A percentile compares a stretch with the other conserved stretches of the same genome.
These are phyloP conservation scores for Allium sativum DNA, from an alignment of 106 monocot genomes.

Conservation along the genomic window DNA sequence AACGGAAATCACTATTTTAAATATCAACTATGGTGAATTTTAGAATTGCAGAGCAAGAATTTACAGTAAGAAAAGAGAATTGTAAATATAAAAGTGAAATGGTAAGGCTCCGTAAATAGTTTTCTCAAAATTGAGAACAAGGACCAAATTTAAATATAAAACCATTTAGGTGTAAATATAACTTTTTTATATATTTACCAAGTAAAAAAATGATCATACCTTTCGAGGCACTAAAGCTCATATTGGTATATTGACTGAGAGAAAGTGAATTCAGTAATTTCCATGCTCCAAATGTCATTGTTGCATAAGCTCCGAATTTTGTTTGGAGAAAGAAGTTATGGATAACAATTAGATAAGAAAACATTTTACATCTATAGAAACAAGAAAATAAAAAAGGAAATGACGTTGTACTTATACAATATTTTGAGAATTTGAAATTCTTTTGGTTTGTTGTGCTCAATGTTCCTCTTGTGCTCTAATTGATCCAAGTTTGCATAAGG, in stretches of 20 bases:
- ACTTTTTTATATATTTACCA: background rate
- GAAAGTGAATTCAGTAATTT: conserved; percentile 47
- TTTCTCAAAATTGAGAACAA: no score
- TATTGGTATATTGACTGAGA: conserved; percentile 44
- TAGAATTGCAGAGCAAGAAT: no score
- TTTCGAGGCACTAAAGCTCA: conserved; percentile 62
- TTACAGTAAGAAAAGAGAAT: no score
- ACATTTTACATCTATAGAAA: background rate
- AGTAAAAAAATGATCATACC: conserved; percentile 20
- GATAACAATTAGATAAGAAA: background rate
- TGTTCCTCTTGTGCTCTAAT: conserved; percentile 74
- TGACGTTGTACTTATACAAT: conserved; percentile 35
- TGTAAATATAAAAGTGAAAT: background rate
- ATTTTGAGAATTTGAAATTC: conserved; percentile 22
- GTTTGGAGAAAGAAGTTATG: conserved; percentile 1
- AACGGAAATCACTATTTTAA: no score
- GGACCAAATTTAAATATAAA: no score
- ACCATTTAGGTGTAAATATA: no score
- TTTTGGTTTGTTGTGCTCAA: conserved; percentile 30
- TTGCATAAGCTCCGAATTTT: conserved; percentile 13
- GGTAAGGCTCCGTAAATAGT: background rate
- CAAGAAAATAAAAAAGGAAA: conserved; percentile 2
- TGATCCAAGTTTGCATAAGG: conserved; percentile 59
- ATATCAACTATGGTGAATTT: no score
- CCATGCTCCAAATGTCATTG: conserved; percentile 38